Percentiles rank a stretch among this genome's conserved stretches.
phyloP scores from a whole-genome alignment of 148 eudicot species.

The Arbutus unedo region DNA sequence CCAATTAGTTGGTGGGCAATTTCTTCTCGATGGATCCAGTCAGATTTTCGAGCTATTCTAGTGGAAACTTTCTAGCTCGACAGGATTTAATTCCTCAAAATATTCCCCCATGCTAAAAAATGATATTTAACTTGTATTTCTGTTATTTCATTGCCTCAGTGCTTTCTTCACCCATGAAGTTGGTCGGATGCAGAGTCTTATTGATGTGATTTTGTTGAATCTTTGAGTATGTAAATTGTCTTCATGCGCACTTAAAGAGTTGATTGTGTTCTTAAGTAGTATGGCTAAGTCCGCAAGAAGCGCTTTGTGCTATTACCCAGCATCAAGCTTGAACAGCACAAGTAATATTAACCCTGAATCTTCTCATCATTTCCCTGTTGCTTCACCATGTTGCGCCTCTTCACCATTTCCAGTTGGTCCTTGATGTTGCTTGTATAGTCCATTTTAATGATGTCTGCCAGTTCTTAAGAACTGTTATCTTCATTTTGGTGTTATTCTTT shows the following conservation, averaged over 20 bases:
- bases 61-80: background rate
- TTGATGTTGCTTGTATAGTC: slow-evolving; percentile 7
- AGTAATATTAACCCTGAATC: background rate
- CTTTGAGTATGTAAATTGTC: background rate
- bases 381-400: background rate
- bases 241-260: background rate
- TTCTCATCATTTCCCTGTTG: background rate
- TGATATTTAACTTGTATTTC: background rate
- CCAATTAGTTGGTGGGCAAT: background rate
- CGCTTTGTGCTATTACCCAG: background rate
- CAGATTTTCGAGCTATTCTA: background rate
- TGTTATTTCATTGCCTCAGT: background rate
- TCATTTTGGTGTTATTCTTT: background rate
- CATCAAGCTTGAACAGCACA: slow-evolving; percentile 9
- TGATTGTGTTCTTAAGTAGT: background rate
- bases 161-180: background rate
- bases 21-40: background rate
- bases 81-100: background rate
- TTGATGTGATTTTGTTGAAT: background rate
- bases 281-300: background rate
- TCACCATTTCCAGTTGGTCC: background rate
- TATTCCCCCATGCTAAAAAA: background rate
- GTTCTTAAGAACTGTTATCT: background rate
- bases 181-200: background rate
- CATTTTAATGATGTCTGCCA: background rate